Percentiles rank a stretch among this genome's conserved stretches.
These are phyloP conservation scores for Suillus sp. DNA, from an alignment of 768 basidiomycete species.

Conservation along the genomic window DNA sequence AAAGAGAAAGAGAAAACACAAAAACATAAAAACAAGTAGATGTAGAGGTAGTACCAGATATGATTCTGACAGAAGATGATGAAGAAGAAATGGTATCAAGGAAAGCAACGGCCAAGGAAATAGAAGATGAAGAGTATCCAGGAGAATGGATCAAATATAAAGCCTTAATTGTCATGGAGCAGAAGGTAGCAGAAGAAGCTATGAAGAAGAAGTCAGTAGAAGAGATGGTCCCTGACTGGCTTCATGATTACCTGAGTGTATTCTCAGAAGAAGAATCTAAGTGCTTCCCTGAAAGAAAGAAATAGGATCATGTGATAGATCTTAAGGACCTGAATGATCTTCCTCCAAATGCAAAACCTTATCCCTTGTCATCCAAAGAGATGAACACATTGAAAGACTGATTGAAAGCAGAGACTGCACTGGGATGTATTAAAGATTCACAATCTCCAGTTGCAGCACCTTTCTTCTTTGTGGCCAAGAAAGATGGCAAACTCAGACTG, in stretches of 20 bases:
- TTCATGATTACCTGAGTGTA: not conserved
- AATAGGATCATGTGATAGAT: slow-evolving; percentile 15
- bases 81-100: fast-evolving
- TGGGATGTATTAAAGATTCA: slow-evolving; percentile 18
- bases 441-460: slow-evolving; percentile 15
- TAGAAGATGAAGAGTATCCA: not conserved
- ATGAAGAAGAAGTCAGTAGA: not conserved
- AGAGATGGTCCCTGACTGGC: not conserved
- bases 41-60: not conserved
- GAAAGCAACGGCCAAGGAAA: not conserved
- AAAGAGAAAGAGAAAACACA: no score
- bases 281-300: slow-evolving; percentile 5
- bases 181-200: not conserved
- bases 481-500: slow-evolving; percentile 16
- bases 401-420: slow-evolving; percentile 14
- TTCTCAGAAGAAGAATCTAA: slow-evolving; percentile 11
- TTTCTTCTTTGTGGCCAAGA: slow-evolving; percentile 15
- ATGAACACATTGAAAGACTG: slow-evolving; percentile 7
- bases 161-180: not conserved
- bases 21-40: not conserved
- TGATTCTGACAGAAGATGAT: not conserved
- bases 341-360: not conserved
- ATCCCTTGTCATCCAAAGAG: not conserved
- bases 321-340: not conserved
- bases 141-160: not conserved